Conservation (phyloP, 352 stramenopile genomes). For the Globisporangium echinulatum region DNA sequence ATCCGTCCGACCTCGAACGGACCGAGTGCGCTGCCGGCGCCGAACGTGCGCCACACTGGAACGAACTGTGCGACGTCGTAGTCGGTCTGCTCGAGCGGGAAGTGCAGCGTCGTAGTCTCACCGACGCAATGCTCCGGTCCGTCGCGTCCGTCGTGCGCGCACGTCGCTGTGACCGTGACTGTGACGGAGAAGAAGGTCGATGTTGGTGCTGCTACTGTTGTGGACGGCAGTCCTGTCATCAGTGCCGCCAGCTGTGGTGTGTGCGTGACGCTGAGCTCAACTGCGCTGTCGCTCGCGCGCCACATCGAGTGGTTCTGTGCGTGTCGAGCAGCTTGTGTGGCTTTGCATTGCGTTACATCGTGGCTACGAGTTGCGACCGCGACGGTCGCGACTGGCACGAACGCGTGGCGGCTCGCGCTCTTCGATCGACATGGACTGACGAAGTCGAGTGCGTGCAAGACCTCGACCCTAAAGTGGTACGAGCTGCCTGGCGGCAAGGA, state of each 20-base stretch:
- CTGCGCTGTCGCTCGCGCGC: conserved; percentile 15
- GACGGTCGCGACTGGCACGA: conserved; percentile 8
- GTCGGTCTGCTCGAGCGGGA: conserved; percentile 12
- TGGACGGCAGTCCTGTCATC: not conserved
- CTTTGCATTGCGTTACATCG: not conserved
- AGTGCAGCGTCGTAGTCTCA: conserved; percentile 19
- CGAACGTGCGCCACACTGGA: conserved; percentile 16
- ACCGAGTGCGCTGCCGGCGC: conserved; percentile 4
- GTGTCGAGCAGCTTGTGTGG: conserved; percentile 19
- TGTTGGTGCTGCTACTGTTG: not conserved
- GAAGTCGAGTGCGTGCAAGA: conserved; percentile 11
- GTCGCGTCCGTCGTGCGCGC: not conserved
- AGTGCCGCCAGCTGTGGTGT: not conserved
- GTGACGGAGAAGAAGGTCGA: conserved; percentile 6
- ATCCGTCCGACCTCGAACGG: conserved; percentile 20
- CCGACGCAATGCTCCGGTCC: conserved; percentile 13
- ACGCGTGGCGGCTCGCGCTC: not conserved
- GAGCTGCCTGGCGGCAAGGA: not conserved
- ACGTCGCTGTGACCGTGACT: conserved; percentile 1
- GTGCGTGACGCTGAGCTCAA: conserved; percentile 11
- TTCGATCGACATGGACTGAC: conserved; percentile 5
- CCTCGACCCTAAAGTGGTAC: conserved; percentile 5
- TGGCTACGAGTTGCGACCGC: not conserved
- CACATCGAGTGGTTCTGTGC: conserved; percentile 29
- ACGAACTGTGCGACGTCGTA: conserved; percentile 30